These are phyloP conservation scores for Microsporum audouinii DNA, from an alignment of 2,329 filamentous ascomycete species.

Conservation along the genomic window DNA sequence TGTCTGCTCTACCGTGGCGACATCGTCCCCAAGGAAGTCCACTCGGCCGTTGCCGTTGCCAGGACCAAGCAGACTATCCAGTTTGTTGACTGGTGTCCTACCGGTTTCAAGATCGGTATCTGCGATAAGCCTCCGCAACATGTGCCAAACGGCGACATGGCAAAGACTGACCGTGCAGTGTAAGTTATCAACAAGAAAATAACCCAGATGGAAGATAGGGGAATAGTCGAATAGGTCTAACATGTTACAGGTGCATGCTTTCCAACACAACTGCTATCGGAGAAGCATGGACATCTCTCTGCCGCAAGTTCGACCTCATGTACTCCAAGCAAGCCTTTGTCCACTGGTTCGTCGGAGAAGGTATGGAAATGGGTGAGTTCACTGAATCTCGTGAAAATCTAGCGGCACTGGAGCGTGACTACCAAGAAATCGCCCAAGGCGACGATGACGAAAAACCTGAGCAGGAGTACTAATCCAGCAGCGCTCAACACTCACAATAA, in stretches of 20 bases:
- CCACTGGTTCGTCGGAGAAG: slow-evolving; percentile 73
- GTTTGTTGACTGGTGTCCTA: slow-evolving; percentile 58
- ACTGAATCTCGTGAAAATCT: slow-evolving; percentile 77
- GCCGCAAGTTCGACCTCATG: slow-evolving; percentile 61
- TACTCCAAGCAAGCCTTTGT: slow-evolving; percentile 59
- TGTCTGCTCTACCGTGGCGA: slow-evolving; percentile 56
- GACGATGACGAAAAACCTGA: slow-evolving; percentile 9
- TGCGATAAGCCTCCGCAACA: slow-evolving; percentile 50
- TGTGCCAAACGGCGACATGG: slow-evolving; percentile 44
- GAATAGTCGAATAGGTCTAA: neutral
- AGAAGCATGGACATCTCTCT: slow-evolving; percentile 53
- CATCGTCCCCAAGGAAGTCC: slow-evolving; percentile 52
- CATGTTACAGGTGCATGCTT: slow-evolving; percentile 41
- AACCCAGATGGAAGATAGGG: neutral
- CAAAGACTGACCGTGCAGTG: slow-evolving; percentile 44
- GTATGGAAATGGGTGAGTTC: slow-evolving; percentile 89
- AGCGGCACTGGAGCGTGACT: slow-evolving; percentile 74
- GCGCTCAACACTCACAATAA: neutral
- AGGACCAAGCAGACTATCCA: slow-evolving; percentile 56
- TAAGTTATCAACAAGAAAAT: slow-evolving; percentile 3
- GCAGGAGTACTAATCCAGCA: slow-evolving; percentile 10
- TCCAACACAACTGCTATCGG: slow-evolving; percentile 57
- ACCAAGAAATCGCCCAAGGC: slow-evolving; percentile 55
- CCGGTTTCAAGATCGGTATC: slow-evolving; percentile 58
- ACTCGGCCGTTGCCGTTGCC: slow-evolving; percentile 47